These are phyloP conservation scores for Citrus trifoliata DNA, from an alignment of 345 rosid genomes.

Conservation along the genomic window DNA sequence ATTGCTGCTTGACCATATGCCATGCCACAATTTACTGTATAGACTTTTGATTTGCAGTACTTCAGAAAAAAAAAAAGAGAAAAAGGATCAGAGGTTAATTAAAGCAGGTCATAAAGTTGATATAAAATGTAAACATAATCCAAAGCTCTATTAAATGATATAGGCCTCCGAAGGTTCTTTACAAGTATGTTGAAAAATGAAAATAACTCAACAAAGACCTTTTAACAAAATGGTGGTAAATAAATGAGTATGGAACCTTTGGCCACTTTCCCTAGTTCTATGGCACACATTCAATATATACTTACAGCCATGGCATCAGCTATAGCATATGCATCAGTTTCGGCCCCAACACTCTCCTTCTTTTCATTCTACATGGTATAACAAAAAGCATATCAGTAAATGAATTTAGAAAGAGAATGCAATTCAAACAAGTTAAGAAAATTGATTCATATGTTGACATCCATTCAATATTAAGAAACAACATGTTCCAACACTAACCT, in stretches of 20 bases:
- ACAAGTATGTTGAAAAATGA: neutral
- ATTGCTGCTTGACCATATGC: conserved; percentile 96
- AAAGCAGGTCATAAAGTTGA: neutral
- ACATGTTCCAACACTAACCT: conserved; percentile 36
- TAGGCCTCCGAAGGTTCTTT: neutral
- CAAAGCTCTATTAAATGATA: neutral
- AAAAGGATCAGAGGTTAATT: conserved; percentile 13
- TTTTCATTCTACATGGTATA: conserved; percentile 63
- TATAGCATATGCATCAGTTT: conserved; percentile 88
- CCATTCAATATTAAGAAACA: neutral
- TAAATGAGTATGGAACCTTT: neutral
- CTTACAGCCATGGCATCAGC: conserved; percentile 84
- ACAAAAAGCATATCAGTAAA: conserved; percentile 9
- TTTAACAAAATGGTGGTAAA: neutral
- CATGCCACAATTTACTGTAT: conserved; percentile 80
- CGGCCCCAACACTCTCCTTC: conserved; percentile 86
- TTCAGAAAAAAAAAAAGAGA: conserved; percentile 19
- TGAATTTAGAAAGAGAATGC: neutral
- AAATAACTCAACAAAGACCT: neutral
- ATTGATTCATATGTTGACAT: neutral
- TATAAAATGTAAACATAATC: neutral
- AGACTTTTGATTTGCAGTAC: conserved; percentile 67
- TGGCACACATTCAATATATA: conserved; percentile 1
- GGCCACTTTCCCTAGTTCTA: neutral
- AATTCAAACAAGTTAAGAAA: neutral